Base-by-base conservation (phyloP, 2,329 filamentous ascomycete genomes). In the Dactylellina haptotyla region DNA sequence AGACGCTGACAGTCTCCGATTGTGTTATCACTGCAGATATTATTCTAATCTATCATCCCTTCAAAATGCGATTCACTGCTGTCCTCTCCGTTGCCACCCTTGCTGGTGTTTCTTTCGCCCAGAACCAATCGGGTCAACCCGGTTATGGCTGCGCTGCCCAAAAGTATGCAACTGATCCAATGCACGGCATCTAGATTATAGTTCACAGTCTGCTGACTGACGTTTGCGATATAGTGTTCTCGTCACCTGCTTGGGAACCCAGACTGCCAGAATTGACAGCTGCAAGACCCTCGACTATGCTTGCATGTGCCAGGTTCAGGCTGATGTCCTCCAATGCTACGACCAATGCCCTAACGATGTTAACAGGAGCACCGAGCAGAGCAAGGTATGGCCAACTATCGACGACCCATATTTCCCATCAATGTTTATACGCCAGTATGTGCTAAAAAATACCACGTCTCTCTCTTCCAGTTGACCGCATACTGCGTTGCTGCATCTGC, bases 71-170 rank as follows among this genome's bases (percentile, higher is more conserved):
- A 23, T 76, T 76, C 70, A 76, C 65, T 43, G 41, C 75, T 57
- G 54, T 78, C 63, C 62, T 78, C 72, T 63, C 64, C 23, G 57
- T 79, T 59, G 77, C 77, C 50, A 76, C 77, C n/a, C 51, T 78
- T 65, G 77, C 77, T 56, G 75, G 78, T 59, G 48, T 78, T 37
- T 76, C 76, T 41, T 70, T 75, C 39, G 78, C 77, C 69, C 78
- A 79, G 54, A 67, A 41, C 62, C 18, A 20, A 3, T 10, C 25
- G 1, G 59, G 61, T 46, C 58, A 45, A 18, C 61, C 61, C 41
- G 61, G 69, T 25, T 1, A 20, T 6, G 59, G 66, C 18, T 71
- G 66, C 16, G 23, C 58, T 26, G 67, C 43, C 18, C 51, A 65
- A 34, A 54, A 46, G 67, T 65, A 56, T n/a, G 57, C 37, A n/a